Conservation (phyloP, 306 rosid genomes). For the Arachis hypogaea region DNA sequence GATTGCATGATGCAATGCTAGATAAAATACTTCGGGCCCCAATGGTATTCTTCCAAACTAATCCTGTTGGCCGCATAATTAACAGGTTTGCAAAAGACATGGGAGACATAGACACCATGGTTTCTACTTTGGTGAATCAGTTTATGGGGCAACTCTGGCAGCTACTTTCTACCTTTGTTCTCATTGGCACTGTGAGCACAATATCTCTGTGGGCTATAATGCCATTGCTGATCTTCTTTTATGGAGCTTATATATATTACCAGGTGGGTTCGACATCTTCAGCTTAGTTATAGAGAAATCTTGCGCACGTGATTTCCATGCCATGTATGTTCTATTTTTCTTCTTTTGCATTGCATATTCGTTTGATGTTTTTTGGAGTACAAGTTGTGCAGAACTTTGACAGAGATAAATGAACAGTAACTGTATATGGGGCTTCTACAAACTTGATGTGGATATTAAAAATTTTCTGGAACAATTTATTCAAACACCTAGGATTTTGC, state of each 20-base stretch:
- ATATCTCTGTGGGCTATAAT: constrained; percentile 88
- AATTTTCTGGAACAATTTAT: not conserved
- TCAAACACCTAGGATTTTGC: not conserved
- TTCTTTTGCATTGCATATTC: constrained; percentile 6
- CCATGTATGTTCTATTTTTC: not conserved
- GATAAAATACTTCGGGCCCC: constrained; percentile 69
- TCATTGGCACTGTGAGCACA: constrained; percentile 82
- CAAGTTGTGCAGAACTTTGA: not conserved
- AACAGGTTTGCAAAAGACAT: constrained; percentile 86
- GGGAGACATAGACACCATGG: constrained; percentile 74
- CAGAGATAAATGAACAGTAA: constrained; percentile 5
- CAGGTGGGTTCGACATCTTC: constrained; percentile 56
- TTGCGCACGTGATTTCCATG: not conserved
- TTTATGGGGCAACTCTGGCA: constrained; percentile 82
- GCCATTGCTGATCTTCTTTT: constrained; percentile 82
- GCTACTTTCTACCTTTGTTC: constrained; percentile 79
- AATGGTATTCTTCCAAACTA: constrained; percentile 88
- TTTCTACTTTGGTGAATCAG: constrained; percentile 50
- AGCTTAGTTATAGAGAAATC: constrained; percentile 10
- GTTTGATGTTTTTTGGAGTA: not conserved
- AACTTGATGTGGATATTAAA: not conserved
- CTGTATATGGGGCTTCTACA: not conserved
- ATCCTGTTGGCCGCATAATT: constrained; percentile 85
- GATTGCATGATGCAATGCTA: constrained; percentile 69
- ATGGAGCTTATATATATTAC: constrained; percentile 75